phyloP scores from a whole-genome alignment of 805 yeast genomes.

The Candida stauntonica region DNA sequence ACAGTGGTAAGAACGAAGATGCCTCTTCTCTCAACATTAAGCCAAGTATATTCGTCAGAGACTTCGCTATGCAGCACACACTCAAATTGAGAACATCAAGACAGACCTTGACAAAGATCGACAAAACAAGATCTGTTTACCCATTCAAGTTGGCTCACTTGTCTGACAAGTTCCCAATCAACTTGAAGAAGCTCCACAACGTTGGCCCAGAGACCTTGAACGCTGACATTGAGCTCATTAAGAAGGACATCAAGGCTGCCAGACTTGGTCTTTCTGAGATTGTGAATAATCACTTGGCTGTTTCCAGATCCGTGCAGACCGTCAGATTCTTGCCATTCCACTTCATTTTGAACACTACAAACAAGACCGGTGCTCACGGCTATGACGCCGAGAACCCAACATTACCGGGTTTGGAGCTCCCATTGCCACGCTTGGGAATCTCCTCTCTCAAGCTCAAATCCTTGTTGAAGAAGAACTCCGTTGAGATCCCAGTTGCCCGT shows the following conservation, averaged over 20 bases:
- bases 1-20: conserved; percentile 56
- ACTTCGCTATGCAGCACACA: conserved; percentile 75
- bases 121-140: conserved; percentile 73
- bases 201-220: conserved; percentile 28
- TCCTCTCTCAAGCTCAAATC: conserved; percentile 65
- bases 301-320: conserved; percentile 65
- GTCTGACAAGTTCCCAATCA: conserved; percentile 57
- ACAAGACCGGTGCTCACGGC: conserved; percentile 64
- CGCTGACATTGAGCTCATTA: conserved; percentile 37
- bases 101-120: conserved; percentile 63
- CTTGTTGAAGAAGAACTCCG: conserved; percentile 48
- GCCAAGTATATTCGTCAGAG: conserved; percentile 78
- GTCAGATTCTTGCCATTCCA: conserved; percentile 73
- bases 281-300: conserved; percentile 71
- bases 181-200: conserved; percentile 32
- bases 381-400: conserved; percentile 61
- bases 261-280: conserved; percentile 80
- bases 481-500: conserved; percentile 61
- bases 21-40: conserved; percentile 48
- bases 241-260: conserved; percentile 53
- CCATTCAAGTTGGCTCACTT: conserved; percentile 85
- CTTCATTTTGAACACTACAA: conserved; percentile 55
- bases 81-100: conserved; percentile 74
- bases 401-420: conserved; percentile 70
- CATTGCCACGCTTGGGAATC: conserved; percentile 69